These are phyloP conservation scores for Rubroboletus pulcherrimus DNA, from an alignment of 768 basidiomycete species.

Conservation along the genomic window DNA sequence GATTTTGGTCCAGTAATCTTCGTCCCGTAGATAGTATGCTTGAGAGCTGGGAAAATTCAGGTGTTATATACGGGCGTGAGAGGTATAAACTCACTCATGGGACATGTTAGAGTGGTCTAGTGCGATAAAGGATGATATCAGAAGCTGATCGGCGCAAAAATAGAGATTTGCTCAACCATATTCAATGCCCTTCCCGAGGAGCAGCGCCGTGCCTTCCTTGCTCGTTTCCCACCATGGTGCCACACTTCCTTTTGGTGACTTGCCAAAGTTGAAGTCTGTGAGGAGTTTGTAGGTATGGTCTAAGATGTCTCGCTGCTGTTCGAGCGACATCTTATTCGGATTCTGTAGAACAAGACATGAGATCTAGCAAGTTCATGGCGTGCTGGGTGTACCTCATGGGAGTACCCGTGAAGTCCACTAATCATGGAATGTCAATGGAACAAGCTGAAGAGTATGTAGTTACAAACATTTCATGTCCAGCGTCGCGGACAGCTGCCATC, in stretches of 20 bases:
- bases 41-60: conserved; percentile 40
- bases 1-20: conserved; percentile 73
- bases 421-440: not conserved
- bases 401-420: conserved; percentile 68
- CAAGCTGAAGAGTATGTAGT: not conserved
- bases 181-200: conserved; percentile 70
- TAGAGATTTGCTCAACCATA: conserved; percentile 48
- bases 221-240: conserved; percentile 82
- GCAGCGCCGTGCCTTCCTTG: conserved; percentile 58
- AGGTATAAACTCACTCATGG: conserved; percentile 38
- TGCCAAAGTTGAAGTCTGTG: conserved; percentile 60
- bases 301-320: conserved; percentile 71
- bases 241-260: conserved; percentile 58
- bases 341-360: conserved; percentile 37
- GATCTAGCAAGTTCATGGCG: not conserved
- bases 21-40: conserved; percentile 64
- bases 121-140: not conserved
- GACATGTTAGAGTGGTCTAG: conserved; percentile 59
- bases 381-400: conserved; percentile 49
- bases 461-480: conserved; percentile 64
- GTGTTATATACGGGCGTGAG: not conserved
- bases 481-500: conserved; percentile 66
- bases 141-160: not conserved
- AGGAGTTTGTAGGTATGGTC: conserved; percentile 62
- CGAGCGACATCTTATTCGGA: conserved; percentile 51